Evolutionary conservation across 1,284 basidiomycete species (phyloP).

Genomic region (Boletus nobilissimus): DNA sequence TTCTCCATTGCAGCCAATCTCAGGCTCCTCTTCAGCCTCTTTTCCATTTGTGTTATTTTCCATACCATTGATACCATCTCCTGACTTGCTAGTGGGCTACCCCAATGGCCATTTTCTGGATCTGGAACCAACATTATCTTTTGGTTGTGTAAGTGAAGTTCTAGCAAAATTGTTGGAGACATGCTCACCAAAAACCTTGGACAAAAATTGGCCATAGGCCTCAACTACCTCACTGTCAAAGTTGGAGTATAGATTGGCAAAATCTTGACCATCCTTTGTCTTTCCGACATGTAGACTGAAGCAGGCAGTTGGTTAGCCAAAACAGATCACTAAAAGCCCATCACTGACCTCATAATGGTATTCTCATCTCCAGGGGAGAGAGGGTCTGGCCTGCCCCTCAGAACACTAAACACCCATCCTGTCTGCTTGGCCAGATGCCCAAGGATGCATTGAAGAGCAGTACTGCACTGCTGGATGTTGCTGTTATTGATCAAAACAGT

Average conservation of each 20-base stretch:
- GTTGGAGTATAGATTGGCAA: background rate
- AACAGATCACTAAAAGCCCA: background rate
- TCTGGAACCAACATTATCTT: no score
- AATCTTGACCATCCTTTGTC: background rate
- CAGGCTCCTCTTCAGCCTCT: no score
- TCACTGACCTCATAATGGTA: background rate
- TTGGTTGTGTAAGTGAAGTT: no score
- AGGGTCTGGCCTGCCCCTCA: background rate
- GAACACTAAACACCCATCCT: background rate
- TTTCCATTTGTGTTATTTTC: no score
- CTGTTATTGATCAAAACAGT: background rate
- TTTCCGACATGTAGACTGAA: background rate
- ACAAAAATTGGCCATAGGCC: constrained; percentile 1
- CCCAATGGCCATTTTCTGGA: no score
- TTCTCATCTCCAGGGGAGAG: background rate
- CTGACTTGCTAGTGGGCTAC: no score
- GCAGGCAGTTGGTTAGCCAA: background rate
- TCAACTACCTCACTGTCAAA: background rate
- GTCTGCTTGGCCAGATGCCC: background rate
- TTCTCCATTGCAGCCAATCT: no score
- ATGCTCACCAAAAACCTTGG: background rate
- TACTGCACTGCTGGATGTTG: background rate
- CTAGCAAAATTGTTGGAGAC: no score
- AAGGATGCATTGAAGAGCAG: background rate
- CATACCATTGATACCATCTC: no score